phyloP scores from a whole-genome alignment of 495 filamentous ascomycete species.

The Chaetomium fimeti region DNA sequence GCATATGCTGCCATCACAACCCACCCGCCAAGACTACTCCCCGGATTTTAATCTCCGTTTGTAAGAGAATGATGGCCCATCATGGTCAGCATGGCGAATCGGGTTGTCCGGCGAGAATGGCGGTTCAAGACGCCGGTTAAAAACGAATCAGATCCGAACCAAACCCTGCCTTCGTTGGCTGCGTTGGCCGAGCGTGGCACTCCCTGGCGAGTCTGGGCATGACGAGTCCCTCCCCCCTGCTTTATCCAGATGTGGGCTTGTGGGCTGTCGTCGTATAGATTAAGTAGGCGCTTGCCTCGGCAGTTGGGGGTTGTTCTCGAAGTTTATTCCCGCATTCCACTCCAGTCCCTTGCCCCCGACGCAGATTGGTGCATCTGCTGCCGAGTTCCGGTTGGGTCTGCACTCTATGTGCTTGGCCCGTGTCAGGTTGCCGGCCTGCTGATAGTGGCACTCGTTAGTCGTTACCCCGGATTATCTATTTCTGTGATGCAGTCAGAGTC shows the following conservation, averaged over 20 bases:
- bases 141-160: not conserved
- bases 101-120: slow-evolving; percentile 24
- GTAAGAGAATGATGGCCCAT: slow-evolving; percentile 13
- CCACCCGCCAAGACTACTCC: slow-evolving; percentile 23
- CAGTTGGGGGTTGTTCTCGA: slow-evolving; percentile 5
- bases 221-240: slow-evolving; percentile 2
- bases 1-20: not conserved
- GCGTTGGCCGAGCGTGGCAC: too few species aligned
- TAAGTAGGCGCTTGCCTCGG: slow-evolving; percentile 3
- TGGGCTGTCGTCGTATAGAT: not conserved
- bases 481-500: not conserved
- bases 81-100: slow-evolving; percentile 32
- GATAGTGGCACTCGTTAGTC: not conserved
- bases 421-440: not conserved
- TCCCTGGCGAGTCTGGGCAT: not conserved
- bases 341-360: not conserved
- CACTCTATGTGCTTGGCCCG: slow-evolving; percentile 1
- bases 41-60: slow-evolving; percentile 33
- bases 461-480: not conserved
- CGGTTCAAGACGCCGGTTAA: slow-evolving; percentile 24
- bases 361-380: not conserved
- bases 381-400: not conserved
- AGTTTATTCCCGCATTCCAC: not conserved
- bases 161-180: not conserved
- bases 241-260: slow-evolving; percentile 2